These are phyloP conservation scores for Flaveria robusta DNA, from an alignment of 129 eudicot species.

Conservation along the genomic window DNA sequence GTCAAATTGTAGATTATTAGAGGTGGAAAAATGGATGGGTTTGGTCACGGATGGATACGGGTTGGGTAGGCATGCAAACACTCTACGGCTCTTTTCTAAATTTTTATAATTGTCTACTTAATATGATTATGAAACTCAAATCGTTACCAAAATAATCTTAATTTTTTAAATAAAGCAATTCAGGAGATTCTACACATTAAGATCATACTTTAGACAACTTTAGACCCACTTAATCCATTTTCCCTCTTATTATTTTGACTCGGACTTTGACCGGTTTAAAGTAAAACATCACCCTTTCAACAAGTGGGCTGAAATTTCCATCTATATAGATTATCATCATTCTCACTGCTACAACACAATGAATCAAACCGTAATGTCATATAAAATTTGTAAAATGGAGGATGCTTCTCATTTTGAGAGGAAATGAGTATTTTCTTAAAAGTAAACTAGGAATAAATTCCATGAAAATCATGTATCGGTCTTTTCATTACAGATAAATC, in stretches of 20 bases:
- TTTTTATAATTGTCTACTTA: neutral
- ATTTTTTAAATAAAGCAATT: neutral
- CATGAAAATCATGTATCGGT: constrained; percentile 14
- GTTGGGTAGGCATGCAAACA: neutral
- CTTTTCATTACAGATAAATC: constrained; percentile 63
- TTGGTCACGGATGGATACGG: neutral
- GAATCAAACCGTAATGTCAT: neutral
- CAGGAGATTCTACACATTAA: neutral
- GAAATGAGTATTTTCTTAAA: neutral
- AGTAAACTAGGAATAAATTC: constrained; percentile 4
- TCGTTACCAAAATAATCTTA: neutral
- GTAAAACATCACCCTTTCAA: neutral
- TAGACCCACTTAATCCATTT: neutral
- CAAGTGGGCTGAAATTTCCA: neutral
- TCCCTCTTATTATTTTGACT: neutral
- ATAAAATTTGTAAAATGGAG: neutral
- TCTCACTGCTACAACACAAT: neutral
- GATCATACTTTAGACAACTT: neutral
- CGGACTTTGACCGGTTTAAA: neutral
- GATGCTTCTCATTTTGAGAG: constrained; percentile 7
- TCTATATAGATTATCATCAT: neutral
- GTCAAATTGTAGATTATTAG: neutral
- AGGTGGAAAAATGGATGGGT: neutral
- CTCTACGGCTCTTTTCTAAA: neutral
- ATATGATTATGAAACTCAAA: neutral